Evolutionary conservation across 352 stramenopile species (phyloP).

Genomic region (Phytophthora idaei): DNA sequence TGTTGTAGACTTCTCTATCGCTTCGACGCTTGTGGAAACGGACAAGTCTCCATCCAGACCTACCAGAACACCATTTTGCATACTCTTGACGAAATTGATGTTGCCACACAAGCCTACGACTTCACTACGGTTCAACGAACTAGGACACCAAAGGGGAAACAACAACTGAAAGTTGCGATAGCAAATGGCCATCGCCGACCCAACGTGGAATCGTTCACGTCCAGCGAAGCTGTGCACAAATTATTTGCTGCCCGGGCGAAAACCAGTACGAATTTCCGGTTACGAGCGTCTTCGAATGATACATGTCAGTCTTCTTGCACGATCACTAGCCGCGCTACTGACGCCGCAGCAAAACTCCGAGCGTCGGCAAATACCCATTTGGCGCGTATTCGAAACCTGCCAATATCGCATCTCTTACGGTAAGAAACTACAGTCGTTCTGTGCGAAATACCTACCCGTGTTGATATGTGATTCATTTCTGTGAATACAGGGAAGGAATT

Average conservation of each 20-base stretch:
- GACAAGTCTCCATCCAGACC: slow-evolving; percentile 22
- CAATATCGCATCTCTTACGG: slow-evolving; percentile 48
- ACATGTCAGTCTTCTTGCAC: not conserved
- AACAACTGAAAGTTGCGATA: slow-evolving; percentile 34
- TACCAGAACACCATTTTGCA: slow-evolving; percentile 27
- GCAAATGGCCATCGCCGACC: slow-evolving; percentile 35
- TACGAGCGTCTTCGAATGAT: not conserved
- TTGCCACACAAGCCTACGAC: not conserved
- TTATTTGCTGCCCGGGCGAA: slow-evolving; percentile 45
- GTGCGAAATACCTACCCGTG: not conserved
- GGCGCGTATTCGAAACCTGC: slow-evolving; percentile 47
- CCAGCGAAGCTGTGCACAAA: slow-evolving; percentile 43
- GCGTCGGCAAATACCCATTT: slow-evolving; percentile 42
- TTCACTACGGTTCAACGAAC: slow-evolving; percentile 10
- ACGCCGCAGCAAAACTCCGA: slow-evolving; percentile 23
- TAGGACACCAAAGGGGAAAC: slow-evolving; percentile 11
- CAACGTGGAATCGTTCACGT: slow-evolving; percentile 47
- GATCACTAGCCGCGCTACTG: not conserved
- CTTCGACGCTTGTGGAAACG: slow-evolving; percentile 38
- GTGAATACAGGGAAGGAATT: slow-evolving; percentile 38
- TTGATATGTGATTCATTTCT: slow-evolving; percentile 9
- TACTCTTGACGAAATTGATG: slow-evolving; percentile 20
- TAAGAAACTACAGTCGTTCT: slow-evolving; percentile 17
- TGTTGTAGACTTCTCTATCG: slow-evolving; percentile 51
- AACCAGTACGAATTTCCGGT: not conserved